Evolutionary conservation across 306 rosid genomes (phyloP), one percentile per base, ranked within the genome.

Genomic region (Alnus rubra): DNA sequence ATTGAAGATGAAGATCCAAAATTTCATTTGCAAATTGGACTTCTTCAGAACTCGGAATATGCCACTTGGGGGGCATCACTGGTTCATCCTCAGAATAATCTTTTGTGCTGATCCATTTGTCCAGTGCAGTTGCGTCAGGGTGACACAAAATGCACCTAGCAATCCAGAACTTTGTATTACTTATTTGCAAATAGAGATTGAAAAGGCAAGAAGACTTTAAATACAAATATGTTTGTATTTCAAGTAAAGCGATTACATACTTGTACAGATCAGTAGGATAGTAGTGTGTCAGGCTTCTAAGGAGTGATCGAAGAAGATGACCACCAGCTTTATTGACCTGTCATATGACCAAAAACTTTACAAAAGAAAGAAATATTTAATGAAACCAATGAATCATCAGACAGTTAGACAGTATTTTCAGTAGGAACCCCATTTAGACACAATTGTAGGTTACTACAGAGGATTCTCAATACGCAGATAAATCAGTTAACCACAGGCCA

Each of bases 271-370:
- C 96, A 65, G 89, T 77, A 31, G 99, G 99, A 90, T 93, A 95
- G 88, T 93, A 95, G 78, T 88, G 94, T 89, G 93, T 83, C 88
- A 88, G 87, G 86, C 99, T 90, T 70, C 94, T 95, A 49, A 95
- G 94, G 74, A 95, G 89, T 77, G 97, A 91, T 59, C 98, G 92
- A 76, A 93, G 97, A 88, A 95, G 96, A 86, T 90, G 93, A 90
- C 88, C 98, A 82, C 92, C 98, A 74, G 99, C 99, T 78, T 91
- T 95, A 86, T 95, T 93, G 71, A 95, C 94, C 99, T 95, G 84
- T 77, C 76, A 88, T 31, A 69, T 76, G 75, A 78, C 50, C 74
- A 79, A 11, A 64, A 64, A 37, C 48, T 35, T 64, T 35, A 80
- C 62, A 55, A 73, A 81, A 39, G 3, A 16, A 64, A 64, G 70